Conservation (phyloP, 176 grass and related monocot genomes). For the Urochloa ruziziensis region DNA sequence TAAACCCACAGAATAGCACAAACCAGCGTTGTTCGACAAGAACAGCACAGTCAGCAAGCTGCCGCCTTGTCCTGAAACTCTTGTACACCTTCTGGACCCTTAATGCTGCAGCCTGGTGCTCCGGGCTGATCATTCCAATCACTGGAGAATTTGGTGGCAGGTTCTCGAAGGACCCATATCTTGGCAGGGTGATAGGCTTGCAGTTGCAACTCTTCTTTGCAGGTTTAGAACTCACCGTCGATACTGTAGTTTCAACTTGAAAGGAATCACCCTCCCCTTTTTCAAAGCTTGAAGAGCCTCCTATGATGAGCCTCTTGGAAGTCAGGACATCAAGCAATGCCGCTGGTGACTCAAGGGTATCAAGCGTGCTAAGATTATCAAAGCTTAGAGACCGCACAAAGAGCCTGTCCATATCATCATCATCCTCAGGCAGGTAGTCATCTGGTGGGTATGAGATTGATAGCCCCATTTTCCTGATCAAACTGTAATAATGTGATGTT, state of each 20-base stretch:
- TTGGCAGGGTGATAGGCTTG: conserved; percentile 31
- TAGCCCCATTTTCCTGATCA: conserved; percentile 55
- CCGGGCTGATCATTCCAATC: conserved; percentile 48
- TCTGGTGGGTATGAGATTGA: conserved; percentile 70
- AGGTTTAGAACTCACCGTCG: conserved; percentile 44
- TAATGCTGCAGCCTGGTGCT: conserved; percentile 67
- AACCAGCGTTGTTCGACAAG: conserved; percentile 93
- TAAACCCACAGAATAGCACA: conserved; percentile 17
- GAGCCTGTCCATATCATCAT: conserved; percentile 36
- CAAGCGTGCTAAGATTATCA: conserved; percentile 34
- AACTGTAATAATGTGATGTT: background rate
- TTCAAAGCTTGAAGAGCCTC: conserved; percentile 63
- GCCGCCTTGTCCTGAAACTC: conserved; percentile 81
- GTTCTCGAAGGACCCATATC: conserved; percentile 39
- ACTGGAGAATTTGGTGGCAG: conserved; percentile 36
- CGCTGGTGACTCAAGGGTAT: conserved; percentile 34
- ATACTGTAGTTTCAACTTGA: conserved; percentile 41
- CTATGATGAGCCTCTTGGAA: conserved; percentile 32
- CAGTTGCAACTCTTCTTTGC: conserved; percentile 24
- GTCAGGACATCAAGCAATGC: conserved; percentile 28
- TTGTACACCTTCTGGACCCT: conserved; percentile 91
- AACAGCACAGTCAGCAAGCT: conserved; percentile 89
- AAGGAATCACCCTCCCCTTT: conserved; percentile 47
- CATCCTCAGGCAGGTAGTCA: conserved; percentile 51
- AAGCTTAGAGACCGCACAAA: conserved; percentile 66